A percentile compares a stretch with the other conserved stretches of the same genome.
Evolutionary conservation across 2,329 filamentous ascomycete genomes (phyloP).

Genomic region (Colletotrichum somersetense): DNA sequence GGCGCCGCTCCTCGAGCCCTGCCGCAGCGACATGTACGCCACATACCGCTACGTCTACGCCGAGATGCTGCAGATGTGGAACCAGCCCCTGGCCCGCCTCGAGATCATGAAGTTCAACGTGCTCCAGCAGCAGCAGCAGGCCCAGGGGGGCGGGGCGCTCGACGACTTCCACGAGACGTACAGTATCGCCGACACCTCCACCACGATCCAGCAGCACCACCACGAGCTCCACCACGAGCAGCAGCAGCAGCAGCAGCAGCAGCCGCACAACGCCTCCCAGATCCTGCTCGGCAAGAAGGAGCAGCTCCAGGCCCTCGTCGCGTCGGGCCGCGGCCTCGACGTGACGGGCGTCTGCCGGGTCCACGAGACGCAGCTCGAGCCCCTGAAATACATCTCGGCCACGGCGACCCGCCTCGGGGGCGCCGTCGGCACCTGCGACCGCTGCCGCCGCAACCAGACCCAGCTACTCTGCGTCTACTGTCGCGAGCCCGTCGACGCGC

Average conservation of each 20-base stretch:
- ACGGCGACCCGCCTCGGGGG: conserved; percentile 56
- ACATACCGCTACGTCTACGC: conserved; percentile 75
- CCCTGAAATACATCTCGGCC: conserved; percentile 62
- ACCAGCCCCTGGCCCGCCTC: conserved; percentile 70
- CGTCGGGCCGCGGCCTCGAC: conserved; percentile 70
- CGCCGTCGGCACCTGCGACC: conserved; percentile 62
- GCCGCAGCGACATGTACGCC: conserved; percentile 63
- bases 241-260: conserved; percentile 17
- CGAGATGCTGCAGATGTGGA: conserved; percentile 77
- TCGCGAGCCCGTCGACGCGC: conserved; percentile 68
- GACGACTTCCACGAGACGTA: conserved; percentile 53
- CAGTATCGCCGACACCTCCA: conserved; percentile 53
- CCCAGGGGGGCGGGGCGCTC: conserved; percentile 48
- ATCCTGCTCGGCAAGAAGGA: conserved; percentile 70
- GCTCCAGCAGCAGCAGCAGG: conserved; percentile 68
- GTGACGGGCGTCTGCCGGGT: conserved; percentile 73
- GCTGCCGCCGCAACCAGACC: conserved; percentile 66
- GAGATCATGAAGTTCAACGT: conserved; percentile 79
- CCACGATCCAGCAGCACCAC: conserved; percentile 46
- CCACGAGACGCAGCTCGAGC: conserved; percentile 73
- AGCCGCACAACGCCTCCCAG: conserved; percentile 59
- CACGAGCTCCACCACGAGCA: conserved; percentile 47
- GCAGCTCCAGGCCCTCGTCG: conserved; percentile 62
- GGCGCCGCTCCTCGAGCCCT: conserved; percentile 68
- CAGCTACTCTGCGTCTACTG: conserved; percentile 74